Evolutionary conservation across 345 rosid species (phyloP), one percentile per base, ranked within the genome.

Genomic region (Salix viminalis): DNA sequence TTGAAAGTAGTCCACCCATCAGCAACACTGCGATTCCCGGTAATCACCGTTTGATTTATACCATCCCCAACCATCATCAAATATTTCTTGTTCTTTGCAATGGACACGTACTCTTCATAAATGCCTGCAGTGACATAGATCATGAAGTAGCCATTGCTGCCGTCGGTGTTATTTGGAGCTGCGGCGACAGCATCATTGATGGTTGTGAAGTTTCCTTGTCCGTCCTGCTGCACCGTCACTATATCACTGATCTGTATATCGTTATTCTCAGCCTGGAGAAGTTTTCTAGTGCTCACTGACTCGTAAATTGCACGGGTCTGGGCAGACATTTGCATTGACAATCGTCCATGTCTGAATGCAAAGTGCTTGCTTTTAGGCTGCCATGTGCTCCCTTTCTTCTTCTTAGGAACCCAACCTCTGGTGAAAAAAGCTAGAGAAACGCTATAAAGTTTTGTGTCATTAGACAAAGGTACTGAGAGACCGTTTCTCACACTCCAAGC

Each of bases 1-100:
- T 91, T 89, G 81, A 93, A 93, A 24, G 97, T 95, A 44, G 92
- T 91, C 99, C 96, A 93, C 14, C 91, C 92, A 46, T 92, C 98
- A 21, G 75, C 93, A 9, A 89, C 91, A 76, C 86, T 96, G 13
- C 93, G 91, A 76, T 91, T 91, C 58, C 99, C 97, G 8, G 96
- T 91, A 60, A 96, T 86, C 21, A 96, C 73, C 4, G 99, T 96
- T 65, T 81, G 89, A 78, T 90, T 90, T 70, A 96, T 93, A 19
- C 98, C 99, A 6, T 89, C 99, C 11, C 99, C 99, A 4, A 93
- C 80, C 83, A 96, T 93, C 96, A 93, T 91, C 44, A 96, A 82
- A 65, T 88, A 90, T 32, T 68, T 81, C 84, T 93, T 96, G 67
- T 80, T 93, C 85, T 90, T 96, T 1, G 91, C 71, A 68, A 96